A percentile compares a stretch with the other conserved stretches of the same genome.
phyloP scores from a whole-genome alignment of 202 grass and related monocot species.

The Carex arenaria region DNA sequence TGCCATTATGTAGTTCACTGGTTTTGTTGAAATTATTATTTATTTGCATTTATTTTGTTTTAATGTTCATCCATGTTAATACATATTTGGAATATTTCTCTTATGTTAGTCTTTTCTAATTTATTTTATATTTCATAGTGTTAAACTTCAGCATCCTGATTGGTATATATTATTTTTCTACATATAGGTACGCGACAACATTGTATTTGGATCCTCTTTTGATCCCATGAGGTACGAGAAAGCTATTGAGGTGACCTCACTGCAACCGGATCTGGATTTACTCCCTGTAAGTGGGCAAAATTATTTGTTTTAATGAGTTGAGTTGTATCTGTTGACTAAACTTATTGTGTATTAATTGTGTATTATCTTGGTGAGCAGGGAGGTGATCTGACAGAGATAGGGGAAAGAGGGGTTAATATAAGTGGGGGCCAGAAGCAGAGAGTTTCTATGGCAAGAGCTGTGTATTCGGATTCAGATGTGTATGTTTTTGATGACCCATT shows the following conservation, averaged over 20 bases:
- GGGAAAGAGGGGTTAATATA: conserved; percentile 99
- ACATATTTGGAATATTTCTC: conserved; percentile 10
- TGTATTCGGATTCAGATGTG: conserved; percentile 95
- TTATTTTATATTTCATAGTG: neutral
- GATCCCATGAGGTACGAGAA: conserved; percentile 59
- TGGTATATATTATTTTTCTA: conserved; percentile 3
- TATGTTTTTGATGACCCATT: conserved; percentile 99
- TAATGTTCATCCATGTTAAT: neutral
- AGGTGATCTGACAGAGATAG: conserved; percentile 96
- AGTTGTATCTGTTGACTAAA: conserved; percentile 9
- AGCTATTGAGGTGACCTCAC: conserved; percentile 72
- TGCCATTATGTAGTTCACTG: neutral
- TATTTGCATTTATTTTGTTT: neutral
- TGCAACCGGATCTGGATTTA: conserved; percentile 79
- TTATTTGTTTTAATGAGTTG: conserved; percentile 6
- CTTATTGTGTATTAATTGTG: conserved; percentile 19
- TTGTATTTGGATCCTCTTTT: conserved; percentile 90
- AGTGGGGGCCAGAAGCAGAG: conserved; percentile 98
- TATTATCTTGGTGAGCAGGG: conserved; percentile 41
- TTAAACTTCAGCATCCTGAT: neutral
- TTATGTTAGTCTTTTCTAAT: neutral
- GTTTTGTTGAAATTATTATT: neutral
- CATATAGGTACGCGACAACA: conserved; percentile 87
- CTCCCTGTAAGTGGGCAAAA: conserved; percentile 60
- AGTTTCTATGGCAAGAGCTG: conserved; percentile 98